phyloP scores from a whole-genome alignment of 441 rosid genomes.

The Heliophila coronopifolia region DNA sequence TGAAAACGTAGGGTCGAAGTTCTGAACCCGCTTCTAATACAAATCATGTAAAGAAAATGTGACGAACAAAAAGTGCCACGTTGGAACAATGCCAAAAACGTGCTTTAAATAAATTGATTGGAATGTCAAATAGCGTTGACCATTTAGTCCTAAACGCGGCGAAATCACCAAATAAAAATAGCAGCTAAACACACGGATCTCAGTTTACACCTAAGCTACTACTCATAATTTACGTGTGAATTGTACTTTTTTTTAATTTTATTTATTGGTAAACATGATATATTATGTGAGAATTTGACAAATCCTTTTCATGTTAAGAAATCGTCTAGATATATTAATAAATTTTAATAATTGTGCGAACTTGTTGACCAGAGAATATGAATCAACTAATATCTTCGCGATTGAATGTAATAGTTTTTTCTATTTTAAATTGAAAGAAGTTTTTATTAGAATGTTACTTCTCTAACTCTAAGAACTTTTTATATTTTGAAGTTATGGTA shows the following conservation, averaged over 20 bases:
- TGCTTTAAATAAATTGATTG: slow-evolving; percentile 11
- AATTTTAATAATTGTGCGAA: background rate
- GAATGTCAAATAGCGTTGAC: slow-evolving; percentile 8
- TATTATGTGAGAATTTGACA: background rate
- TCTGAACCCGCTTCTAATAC: too few species aligned
- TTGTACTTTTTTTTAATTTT: background rate
- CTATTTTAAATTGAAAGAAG: background rate
- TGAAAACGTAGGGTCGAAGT: too few species aligned
- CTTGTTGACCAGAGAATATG: background rate
- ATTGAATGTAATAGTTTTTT: slow-evolving; percentile 5
- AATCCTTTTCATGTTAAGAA: background rate
- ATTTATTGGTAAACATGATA: background rate
- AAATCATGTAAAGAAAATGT: background rate
- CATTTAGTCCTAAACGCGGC: slow-evolving; percentile 6
- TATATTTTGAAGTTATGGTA: too few species aligned
- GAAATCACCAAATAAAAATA: too few species aligned
- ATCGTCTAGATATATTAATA: background rate
- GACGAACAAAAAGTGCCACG: slow-evolving; percentile 10
- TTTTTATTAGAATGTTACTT: too few species aligned
- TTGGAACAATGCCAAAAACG: slow-evolving; percentile 13
- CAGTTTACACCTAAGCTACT: too few species aligned
- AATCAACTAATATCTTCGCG: background rate
- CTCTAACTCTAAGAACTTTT: too few species aligned
- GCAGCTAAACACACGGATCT: too few species aligned
- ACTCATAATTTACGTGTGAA: too few species aligned